Evolutionary conservation across 805 yeast genomes (phyloP).

Genomic region (Candida koratica): DNA sequence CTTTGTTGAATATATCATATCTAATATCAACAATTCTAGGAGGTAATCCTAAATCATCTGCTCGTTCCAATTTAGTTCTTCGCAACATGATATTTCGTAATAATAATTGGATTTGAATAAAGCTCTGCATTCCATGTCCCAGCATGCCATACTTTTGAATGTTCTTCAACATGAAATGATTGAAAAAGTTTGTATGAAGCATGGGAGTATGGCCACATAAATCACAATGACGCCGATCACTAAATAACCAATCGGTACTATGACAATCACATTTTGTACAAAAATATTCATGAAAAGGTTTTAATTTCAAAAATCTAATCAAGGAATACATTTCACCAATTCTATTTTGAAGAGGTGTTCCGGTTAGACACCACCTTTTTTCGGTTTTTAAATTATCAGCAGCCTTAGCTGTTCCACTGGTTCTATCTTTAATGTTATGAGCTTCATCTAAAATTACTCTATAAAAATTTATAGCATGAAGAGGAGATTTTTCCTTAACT

Average conservation of each 20-base stretch:
- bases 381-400: slow-evolving; percentile 69
- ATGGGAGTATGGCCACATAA: slow-evolving; percentile 87
- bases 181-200: slow-evolving; percentile 93
- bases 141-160: slow-evolving; percentile 81
- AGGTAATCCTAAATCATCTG: slow-evolving; percentile 96
- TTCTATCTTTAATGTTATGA: slow-evolving; percentile 93
- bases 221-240: slow-evolving; percentile 81
- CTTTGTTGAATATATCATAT: slow-evolving; percentile 84
- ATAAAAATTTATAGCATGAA: slow-evolving; percentile 74
- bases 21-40: slow-evolving; percentile 91
- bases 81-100: slow-evolving; percentile 83
- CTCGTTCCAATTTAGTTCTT: slow-evolving; percentile 92
- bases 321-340: slow-evolving; percentile 95
- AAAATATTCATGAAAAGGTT: slow-evolving; percentile 84
- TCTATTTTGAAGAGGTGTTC: slow-evolving; percentile 94
- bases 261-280: slow-evolving; percentile 92
- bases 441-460: slow-evolving; percentile 94
- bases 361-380: slow-evolving; percentile 88
- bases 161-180: slow-evolving; percentile 91
- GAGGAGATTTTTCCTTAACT: slow-evolving; percentile 68
- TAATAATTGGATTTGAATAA: slow-evolving; percentile 69
- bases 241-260: slow-evolving; percentile 78
- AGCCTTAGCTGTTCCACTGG: slow-evolving; percentile 89
- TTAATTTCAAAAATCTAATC: slow-evolving; percentile 75
- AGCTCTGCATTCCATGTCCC: slow-evolving; percentile 77